A percentile compares a stretch with the other conserved stretches of the same genome.
These are phyloP conservation scores for Hypoxylon cercidicola DNA, from an alignment of 495 filamentous ascomycete species.

Conservation along the genomic window DNA sequence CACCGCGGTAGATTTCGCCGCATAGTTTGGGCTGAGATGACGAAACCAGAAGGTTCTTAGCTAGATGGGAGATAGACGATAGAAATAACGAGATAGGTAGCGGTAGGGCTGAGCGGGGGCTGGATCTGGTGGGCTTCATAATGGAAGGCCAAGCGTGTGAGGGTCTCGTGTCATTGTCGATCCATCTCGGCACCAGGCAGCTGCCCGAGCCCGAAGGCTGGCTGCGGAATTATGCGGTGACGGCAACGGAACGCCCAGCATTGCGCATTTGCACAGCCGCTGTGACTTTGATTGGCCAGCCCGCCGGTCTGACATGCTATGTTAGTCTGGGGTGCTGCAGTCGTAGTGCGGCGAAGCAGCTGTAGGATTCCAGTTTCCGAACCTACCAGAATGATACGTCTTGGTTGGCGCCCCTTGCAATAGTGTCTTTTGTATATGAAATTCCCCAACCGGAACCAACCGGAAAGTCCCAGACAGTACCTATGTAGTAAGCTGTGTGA, in stretches of 20 bases:
- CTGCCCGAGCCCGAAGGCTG: conserved; percentile 23
- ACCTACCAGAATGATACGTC: background rate
- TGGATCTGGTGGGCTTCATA: no score
- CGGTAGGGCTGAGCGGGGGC: conserved; percentile 39
- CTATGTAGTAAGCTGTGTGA: no score
- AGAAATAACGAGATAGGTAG: background rate
- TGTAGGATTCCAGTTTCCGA: conserved; percentile 20
- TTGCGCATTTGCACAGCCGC: conserved; percentile 10
- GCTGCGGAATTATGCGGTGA: conserved; percentile 21
- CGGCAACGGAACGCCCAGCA: conserved; percentile 26
- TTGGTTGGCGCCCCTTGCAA: background rate
- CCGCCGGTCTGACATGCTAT: background rate
- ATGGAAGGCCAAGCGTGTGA: conserved; percentile 3
- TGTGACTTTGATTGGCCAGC: conserved; percentile 25
- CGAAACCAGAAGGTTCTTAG: background rate
- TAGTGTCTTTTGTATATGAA: no score
- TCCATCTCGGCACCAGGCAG: conserved; percentile 19
- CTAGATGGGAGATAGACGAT: conserved; percentile 2
- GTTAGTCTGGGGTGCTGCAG: background rate
- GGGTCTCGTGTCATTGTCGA: conserved; percentile 21
- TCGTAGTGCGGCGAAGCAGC: conserved; percentile 19
- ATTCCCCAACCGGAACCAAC: no score
- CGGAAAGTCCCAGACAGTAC: no score
- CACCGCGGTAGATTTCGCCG: conserved; percentile 1
- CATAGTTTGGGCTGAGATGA: conserved; percentile 14